Percentiles rank a stretch among this genome's conserved stretches.
These are phyloP conservation scores for Auriscalpium vulgare DNA, from an alignment of 768 basidiomycete species.

Conservation along the genomic window DNA sequence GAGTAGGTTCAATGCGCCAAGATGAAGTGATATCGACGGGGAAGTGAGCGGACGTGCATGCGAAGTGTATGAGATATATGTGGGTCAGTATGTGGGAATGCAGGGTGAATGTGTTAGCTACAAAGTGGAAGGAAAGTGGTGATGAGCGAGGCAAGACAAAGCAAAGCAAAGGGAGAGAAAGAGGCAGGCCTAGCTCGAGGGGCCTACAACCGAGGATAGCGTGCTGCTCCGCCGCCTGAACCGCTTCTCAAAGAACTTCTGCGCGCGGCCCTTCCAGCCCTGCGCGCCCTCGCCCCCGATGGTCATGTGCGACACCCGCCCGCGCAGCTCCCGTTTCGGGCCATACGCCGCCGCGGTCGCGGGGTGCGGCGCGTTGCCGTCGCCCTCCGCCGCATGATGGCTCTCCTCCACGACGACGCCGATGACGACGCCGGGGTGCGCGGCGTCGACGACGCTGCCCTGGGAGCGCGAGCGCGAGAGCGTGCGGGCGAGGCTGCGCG, in stretches of 20 bases:
- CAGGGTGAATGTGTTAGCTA: no score
- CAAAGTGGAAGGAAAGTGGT: no score
- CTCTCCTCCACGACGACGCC: slow-evolving; percentile 15
- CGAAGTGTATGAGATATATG: no score
- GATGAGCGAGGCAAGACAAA: no score
- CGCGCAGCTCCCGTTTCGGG: not conserved
- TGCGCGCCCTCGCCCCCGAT: not conserved
- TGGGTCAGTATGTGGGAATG: no score
- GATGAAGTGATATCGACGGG: no score
- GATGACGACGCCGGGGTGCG: slow-evolving; percentile 9
- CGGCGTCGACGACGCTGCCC: not conserved
- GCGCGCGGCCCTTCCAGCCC: not conserved
- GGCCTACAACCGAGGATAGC: not conserved
- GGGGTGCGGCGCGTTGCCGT: not conserved
- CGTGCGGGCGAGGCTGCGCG: slow-evolving; percentile 11
- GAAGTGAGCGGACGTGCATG: no score
- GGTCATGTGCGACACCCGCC: not conserved
- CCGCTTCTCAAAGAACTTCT: not conserved
- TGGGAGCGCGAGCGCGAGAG: slow-evolving; percentile 10
- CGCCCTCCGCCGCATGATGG: not conserved
- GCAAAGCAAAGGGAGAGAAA: no score
- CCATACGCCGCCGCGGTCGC: not conserved
- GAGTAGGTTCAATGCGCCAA: no score
- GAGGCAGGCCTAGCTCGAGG: no score
- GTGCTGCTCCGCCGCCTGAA: not conserved